phyloP scores from a whole-genome alignment of 2,329 filamentous ascomycete species.

The Aspergillus tubingensis region DNA sequence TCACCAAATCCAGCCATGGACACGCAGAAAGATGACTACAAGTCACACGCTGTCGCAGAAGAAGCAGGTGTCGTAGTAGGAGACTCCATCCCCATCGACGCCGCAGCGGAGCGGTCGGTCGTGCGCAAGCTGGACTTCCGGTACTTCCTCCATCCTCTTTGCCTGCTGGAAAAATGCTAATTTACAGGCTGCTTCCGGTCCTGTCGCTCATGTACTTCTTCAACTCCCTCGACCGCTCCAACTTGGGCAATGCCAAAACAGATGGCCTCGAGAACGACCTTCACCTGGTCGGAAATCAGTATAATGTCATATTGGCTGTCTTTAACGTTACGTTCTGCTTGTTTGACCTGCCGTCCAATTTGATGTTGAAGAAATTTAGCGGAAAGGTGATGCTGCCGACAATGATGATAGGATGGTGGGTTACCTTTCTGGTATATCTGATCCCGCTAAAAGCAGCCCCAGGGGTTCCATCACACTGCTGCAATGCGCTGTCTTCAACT shows the following conservation, averaged over 20 bases:
- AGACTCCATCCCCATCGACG: slow-evolving; percentile 6
- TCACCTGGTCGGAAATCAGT: slow-evolving; percentile 59
- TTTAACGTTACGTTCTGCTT: slow-evolving; percentile 64
- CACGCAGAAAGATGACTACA: neutral
- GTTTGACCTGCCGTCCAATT: slow-evolving; percentile 21
- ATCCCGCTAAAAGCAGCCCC: neutral
- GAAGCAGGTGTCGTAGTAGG: neutral
- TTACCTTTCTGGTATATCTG: neutral
- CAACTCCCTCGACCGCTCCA: slow-evolving; percentile 54
- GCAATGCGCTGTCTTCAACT: slow-evolving; percentile 4
- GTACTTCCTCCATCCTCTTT: neutral
- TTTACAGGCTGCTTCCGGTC: slow-evolving; percentile 6
- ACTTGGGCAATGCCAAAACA: slow-evolving; percentile 56
- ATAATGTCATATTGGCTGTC: slow-evolving; percentile 64
- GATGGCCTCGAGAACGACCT: slow-evolving; percentile 51
- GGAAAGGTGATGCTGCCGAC: slow-evolving; percentile 12
- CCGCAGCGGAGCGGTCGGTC: slow-evolving; percentile 9
- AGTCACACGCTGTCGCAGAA: slow-evolving; percentile 11
- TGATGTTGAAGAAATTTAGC: slow-evolving; percentile 19
- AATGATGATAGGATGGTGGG: slow-evolving; percentile 13
- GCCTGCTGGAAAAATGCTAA: neutral
- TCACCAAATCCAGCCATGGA: neutral
- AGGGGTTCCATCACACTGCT: slow-evolving; percentile 6
- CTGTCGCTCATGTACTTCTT: slow-evolving; percentile 52
- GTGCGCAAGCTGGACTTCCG: slow-evolving; percentile 17